These are phyloP conservation scores for Rutstroemia sp. DNA, from an alignment of 2,329 filamentous ascomycete species.

Conservation along the genomic window DNA sequence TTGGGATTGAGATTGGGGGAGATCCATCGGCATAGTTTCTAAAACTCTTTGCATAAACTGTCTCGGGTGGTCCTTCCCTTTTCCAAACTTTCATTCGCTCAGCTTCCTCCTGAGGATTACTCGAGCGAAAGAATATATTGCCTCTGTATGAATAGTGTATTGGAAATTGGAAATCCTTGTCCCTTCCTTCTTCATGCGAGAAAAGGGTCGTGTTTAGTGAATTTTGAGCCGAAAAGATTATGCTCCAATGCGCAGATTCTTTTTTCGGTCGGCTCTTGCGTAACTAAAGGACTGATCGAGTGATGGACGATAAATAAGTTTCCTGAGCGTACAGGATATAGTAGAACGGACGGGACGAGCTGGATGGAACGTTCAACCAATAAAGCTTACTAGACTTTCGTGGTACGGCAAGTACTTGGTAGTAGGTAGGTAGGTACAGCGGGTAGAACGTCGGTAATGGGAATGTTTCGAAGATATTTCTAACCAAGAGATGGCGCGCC, in stretches of 20 bases:
- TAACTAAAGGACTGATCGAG: neutral
- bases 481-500: too few relatives aligned
- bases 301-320: too few relatives aligned
- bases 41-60: slow-evolving; percentile 12
- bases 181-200: slow-evolving; percentile 1
- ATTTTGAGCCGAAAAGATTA: neutral
- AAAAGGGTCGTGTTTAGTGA: neutral
- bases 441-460: too few relatives aligned
- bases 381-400: too few relatives aligned
- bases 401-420: too few relatives aligned
- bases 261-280: neutral
- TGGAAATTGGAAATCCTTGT: neutral
- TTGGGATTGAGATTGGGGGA: slow-evolving; percentile 1
- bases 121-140: neutral
- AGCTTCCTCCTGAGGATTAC: neutral
- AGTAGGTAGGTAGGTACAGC: too few relatives aligned
- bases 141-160: neutral
- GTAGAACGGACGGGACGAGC: neutral
- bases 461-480: too few relatives aligned
- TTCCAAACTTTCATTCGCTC: neutral
- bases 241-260: neutral
- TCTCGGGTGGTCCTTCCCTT: slow-evolving; percentile 16
- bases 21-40: slow-evolving; percentile 6
- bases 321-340: neutral
- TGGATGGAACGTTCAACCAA: too few relatives aligned